Conservation (phyloP, 495 filamentous ascomycete genomes). For the Cladorrhinum samala region DNA sequence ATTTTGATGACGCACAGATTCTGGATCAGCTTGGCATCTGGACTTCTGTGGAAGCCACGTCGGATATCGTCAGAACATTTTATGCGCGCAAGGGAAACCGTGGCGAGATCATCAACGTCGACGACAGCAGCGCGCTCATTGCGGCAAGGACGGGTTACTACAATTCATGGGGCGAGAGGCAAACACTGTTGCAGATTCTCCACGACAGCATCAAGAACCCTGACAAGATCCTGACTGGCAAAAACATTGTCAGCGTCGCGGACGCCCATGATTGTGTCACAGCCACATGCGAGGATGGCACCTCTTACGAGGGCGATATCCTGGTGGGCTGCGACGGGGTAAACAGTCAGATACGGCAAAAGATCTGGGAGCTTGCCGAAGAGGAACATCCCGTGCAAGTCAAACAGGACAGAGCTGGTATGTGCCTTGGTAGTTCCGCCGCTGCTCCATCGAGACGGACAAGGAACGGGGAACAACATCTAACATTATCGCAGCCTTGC, state of each 20-base stretch:
- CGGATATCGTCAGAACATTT: background rate
- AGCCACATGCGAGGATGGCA: slow-evolving; percentile 29
- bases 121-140: no score
- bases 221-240: slow-evolving; percentile 11
- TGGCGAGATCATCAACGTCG: background rate
- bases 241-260: slow-evolving; percentile 10
- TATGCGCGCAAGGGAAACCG: background rate
- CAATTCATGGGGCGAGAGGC: no score
- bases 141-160: no score
- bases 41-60: slow-evolving; percentile 4
- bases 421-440: background rate
- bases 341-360: slow-evolving; percentile 39
- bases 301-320: slow-evolving; percentile 33
- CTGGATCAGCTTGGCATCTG: slow-evolving; percentile 34
- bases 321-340: slow-evolving; percentile 44
- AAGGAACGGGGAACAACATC: background rate
- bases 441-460: no score
- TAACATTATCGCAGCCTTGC: slow-evolving; percentile 4
- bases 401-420: slow-evolving; percentile 12
- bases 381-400: slow-evolving; percentile 2
- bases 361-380: slow-evolving; percentile 30
- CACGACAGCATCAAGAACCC: slow-evolving; percentile 16
- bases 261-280: slow-evolving; percentile 9
- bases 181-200: no score
- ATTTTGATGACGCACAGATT: slow-evolving; percentile 5